A percentile compares a stretch with the other conserved stretches of the same genome.
phyloP scores from a whole-genome alignment of 192 early-diverging fungal genomes.

The Coemansia sp. region DNA sequence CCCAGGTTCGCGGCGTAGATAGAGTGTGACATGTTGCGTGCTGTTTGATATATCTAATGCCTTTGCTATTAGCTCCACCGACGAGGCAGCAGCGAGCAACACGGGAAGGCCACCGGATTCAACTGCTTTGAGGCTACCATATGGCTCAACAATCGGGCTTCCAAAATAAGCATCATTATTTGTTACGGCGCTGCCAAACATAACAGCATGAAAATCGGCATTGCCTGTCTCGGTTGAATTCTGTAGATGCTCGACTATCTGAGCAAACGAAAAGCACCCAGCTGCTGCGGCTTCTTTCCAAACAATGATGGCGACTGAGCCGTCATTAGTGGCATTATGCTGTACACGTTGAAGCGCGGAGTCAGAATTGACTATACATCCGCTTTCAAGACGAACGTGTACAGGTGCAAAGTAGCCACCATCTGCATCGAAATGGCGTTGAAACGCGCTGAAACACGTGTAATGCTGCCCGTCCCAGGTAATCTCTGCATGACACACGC shows the following conservation, averaged over 20 bases:
- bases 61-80: neutral
- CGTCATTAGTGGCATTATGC: neutral
- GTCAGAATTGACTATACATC: conserved; percentile 4
- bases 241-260: conserved; percentile 8
- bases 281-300: conserved; percentile 25
- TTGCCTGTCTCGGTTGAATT: neutral
- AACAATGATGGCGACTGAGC: conserved; percentile 11
- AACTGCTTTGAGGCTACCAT: conserved; percentile 5
- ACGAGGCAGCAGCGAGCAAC: conserved; percentile 6
- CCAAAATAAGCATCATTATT: conserved; percentile 5
- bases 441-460: conserved; percentile 9
- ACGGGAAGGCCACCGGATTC: neutral
- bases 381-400: conserved; percentile 2
- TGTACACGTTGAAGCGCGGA: neutral
- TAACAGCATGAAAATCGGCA: conserved; percentile 1
- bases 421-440: neutral
- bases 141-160: conserved; percentile 38
- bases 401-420: conserved; percentile 4
- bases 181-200: conserved; percentile 25
- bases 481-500: neutral
- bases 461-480: conserved; percentile 1
- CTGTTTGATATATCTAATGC: neutral
- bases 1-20: neutral
- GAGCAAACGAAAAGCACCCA: conserved; percentile 35
- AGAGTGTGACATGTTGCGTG: neutral